Evolutionary conservation across 164 flowering plant genomes (phyloP).

Genomic region (Nymphaea thermarum): DNA sequence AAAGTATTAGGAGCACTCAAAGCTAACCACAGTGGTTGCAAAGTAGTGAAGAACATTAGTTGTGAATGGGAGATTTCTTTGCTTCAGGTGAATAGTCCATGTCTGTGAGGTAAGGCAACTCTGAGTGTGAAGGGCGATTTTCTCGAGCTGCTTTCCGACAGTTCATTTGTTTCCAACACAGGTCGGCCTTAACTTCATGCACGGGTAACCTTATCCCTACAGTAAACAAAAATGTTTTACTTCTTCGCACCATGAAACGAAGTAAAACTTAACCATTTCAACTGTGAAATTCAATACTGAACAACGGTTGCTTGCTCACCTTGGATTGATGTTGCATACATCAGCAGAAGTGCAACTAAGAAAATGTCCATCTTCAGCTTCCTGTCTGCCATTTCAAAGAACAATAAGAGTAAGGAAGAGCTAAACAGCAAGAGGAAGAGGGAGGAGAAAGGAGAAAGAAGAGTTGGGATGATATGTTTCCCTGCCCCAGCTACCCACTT

Average conservation of each 20-base stretch:
- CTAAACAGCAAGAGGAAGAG: background rate
- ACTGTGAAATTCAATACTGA: background rate
- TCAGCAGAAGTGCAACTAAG: background rate
- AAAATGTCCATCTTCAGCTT: no score
- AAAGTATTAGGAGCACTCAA: no score
- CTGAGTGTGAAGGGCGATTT: background rate
- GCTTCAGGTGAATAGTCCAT: background rate
- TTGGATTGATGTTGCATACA: background rate
- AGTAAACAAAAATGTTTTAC: background rate
- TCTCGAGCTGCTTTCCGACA: background rate
- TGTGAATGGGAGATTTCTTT: background rate
- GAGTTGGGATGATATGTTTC: background rate
- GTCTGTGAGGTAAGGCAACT: background rate
- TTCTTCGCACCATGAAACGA: background rate
- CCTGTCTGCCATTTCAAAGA: background rate
- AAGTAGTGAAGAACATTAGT: no score
- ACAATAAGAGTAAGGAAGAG: background rate
- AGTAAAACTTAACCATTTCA: background rate
- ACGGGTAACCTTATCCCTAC: background rate
- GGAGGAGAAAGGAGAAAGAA: background rate
- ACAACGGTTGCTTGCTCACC: background rate
- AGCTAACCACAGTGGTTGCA: no score
- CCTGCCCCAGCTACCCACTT: background rate
- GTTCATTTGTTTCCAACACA: background rate
- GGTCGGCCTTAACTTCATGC: background rate